phyloP scores from a whole-genome alignment of 352 stramenopile species.

The Pythium pyrilobum region DNA sequence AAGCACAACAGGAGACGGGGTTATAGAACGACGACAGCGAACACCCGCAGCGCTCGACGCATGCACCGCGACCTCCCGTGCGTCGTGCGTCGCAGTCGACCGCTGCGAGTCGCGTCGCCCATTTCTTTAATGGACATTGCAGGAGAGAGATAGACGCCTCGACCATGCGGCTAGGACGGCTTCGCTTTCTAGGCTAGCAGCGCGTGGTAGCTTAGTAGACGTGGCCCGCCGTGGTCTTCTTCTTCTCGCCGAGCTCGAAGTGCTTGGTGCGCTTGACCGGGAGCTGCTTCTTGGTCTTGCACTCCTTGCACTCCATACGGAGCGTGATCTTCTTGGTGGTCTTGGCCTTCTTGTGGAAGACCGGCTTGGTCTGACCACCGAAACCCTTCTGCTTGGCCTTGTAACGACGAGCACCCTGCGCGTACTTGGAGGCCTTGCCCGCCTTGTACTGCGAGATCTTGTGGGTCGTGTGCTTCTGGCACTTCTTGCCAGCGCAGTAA shows the following conservation, averaged over 20 bases:
- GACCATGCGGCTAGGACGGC: conserved; percentile 17
- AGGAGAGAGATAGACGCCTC: conserved; percentile 25
- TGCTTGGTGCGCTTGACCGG: conserved; percentile 99
- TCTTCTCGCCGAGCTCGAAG: conserved; percentile 99
- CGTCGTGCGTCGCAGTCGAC: conserved; percentile 1
- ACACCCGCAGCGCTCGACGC: conserved; percentile 10
- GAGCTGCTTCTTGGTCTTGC: conserved; percentile 99
- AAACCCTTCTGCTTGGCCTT: conserved; percentile 99
- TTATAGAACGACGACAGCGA: conserved; percentile 18
- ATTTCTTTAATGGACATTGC: conserved; percentile 35
- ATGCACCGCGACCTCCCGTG: not conserved
- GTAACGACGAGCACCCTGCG: conserved; percentile 97
- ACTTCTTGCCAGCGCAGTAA: conserved; percentile 99
- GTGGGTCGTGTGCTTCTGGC: conserved; percentile 98
- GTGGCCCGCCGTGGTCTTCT: conserved; percentile 93
- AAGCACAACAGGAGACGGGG: not conserved
- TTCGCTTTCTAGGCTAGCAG: not conserved
- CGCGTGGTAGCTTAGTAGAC: conserved; percentile 98
- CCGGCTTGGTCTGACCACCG: conserved; percentile 99
- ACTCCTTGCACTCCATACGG: conserved; percentile 99
- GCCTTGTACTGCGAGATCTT: conserved; percentile 99
- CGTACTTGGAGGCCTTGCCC: conserved; percentile 99
- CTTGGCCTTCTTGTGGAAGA: conserved; percentile 99
- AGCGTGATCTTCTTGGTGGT: conserved; percentile 97
- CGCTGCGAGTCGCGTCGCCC: conserved; percentile 13